Evolutionary conservation across 192 early-diverging fungal genomes (phyloP), one percentile per base, ranked within the genome.

Genomic region (Haplosporangium gracile): DNA sequence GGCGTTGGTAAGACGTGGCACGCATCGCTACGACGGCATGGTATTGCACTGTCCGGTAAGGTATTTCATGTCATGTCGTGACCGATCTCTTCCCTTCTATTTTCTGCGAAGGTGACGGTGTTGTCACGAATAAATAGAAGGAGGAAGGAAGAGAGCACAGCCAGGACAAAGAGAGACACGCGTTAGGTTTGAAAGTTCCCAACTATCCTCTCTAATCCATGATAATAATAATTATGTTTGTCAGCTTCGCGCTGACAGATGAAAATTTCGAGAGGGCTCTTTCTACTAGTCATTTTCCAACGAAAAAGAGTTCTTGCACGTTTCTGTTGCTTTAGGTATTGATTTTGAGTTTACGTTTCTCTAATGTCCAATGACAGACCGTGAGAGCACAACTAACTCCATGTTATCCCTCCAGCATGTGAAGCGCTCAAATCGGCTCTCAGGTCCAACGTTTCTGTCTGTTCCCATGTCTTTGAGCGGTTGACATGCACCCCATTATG

Each of bases 341-440:
- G 60, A 65, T 65, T 65, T 65, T 65, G 60, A 65, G 60, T 65
- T 65, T 65, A 51, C 49, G 49, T 65, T 32, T 29, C 60, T 11
- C 11, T 65, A 26, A 29, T 60, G n/a, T 29, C n/a, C 26, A 63
- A 63, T 63, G 60, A 65, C 60, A 34, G 60, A 65, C 29, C 60
- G 10, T 32, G 60, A 65, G 29, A 65, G 60, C 60, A 65, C 60
- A 57, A 57, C 24, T 57, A 57, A 57, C 24, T 57, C 60, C 60
- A 65, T 65, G 60, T 65, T 32, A 29, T 13, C 11, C 26, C n/a
- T 65, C 24, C 60, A 65, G 60, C 60, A 65, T 65, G 60, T 65
- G 60, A 65, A 65, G 60, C 32, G 60, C 60, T 65, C 60, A 65
- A 65, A 65, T 32, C 3, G 26, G 29, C 29, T 65, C 60, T 34